These are phyloP conservation scores for Euphorbia schlechtendalii DNA, from an alignment of 441 rosid species.

Conservation along the genomic window DNA sequence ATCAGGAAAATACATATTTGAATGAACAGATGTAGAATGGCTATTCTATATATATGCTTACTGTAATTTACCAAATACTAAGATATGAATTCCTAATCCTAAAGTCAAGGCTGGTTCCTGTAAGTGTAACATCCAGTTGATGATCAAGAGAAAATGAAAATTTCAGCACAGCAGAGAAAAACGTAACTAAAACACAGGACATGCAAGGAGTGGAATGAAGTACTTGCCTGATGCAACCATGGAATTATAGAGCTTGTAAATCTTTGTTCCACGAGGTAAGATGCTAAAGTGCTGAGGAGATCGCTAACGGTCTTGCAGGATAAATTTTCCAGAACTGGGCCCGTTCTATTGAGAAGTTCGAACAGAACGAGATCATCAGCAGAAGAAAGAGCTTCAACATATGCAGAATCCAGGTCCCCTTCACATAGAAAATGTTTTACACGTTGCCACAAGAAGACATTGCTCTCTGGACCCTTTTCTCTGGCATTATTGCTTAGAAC, in stretches of 20 bases:
- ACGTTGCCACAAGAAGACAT: conserved; percentile 44
- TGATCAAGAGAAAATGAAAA: neutral
- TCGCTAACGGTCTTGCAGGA: conserved; percentile 56
- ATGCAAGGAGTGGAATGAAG: conserved; percentile 2
- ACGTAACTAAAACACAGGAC: neutral
- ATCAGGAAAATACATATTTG: neutral
- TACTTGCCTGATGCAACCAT: conserved; percentile 87
- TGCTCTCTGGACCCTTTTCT: conserved; percentile 30
- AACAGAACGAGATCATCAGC: conserved; percentile 58
- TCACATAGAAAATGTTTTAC: conserved; percentile 49
- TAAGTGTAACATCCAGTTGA: neutral
- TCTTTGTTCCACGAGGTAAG: conserved; percentile 62
- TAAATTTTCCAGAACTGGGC: conserved; percentile 68
- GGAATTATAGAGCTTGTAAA: conserved; percentile 57
- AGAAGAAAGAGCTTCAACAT: conserved; percentile 60
- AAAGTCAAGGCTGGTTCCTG: neutral
- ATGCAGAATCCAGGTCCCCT: conserved; percentile 77
- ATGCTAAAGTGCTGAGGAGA: conserved; percentile 52
- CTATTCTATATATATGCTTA: neutral
- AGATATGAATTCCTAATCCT: neutral
- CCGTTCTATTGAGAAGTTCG: conserved; percentile 82
- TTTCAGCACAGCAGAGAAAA: neutral
- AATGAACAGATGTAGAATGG: neutral
- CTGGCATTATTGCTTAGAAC: conserved; percentile 27
- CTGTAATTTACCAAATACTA: too few relatives aligned